phyloP scores from a whole-genome alignment of 768 basidiomycete genomes.

The Brasilioporus rufonigricans region DNA sequence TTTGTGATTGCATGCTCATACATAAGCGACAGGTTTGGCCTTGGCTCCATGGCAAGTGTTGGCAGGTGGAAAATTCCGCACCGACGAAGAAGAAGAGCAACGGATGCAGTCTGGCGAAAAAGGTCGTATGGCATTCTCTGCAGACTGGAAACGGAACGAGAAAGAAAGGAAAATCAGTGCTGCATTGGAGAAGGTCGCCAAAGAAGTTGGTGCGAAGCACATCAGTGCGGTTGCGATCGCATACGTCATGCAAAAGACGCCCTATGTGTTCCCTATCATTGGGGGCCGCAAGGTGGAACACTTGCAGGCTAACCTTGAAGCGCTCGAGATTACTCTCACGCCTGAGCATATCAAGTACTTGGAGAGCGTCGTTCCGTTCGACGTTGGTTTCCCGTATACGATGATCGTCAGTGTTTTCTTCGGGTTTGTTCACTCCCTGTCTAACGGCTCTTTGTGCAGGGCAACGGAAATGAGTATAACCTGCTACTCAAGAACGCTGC shows the following conservation, averaged over 20 bases:
- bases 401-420: constrained; percentile 28
- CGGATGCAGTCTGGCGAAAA: constrained; percentile 33
- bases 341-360: constrained; percentile 38
- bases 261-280: constrained; percentile 43
- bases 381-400: constrained; percentile 38
- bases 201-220: constrained; percentile 37
- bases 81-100: constrained; percentile 31
- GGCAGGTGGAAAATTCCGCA: constrained; percentile 30
- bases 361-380: constrained; percentile 37
- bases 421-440: not conserved
- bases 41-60: constrained; percentile 40
- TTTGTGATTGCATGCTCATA: not conserved
- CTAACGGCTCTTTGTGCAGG: constrained; percentile 17
- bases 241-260: constrained; percentile 46
- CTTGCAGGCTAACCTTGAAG: constrained; percentile 41
- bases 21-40: constrained; percentile 25
- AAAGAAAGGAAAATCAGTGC: constrained; percentile 32
- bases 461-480: constrained; percentile 23
- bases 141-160: constrained; percentile 35
- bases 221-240: constrained; percentile 41
- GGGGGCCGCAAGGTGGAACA: constrained; percentile 46
- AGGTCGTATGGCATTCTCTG: constrained; percentile 30
- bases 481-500: constrained; percentile 9
- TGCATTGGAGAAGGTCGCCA: constrained; percentile 40
- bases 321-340: constrained; percentile 39